Base-by-base conservation (phyloP, 169 alveolate species). In the Besnoitia besnoiti region DNA sequence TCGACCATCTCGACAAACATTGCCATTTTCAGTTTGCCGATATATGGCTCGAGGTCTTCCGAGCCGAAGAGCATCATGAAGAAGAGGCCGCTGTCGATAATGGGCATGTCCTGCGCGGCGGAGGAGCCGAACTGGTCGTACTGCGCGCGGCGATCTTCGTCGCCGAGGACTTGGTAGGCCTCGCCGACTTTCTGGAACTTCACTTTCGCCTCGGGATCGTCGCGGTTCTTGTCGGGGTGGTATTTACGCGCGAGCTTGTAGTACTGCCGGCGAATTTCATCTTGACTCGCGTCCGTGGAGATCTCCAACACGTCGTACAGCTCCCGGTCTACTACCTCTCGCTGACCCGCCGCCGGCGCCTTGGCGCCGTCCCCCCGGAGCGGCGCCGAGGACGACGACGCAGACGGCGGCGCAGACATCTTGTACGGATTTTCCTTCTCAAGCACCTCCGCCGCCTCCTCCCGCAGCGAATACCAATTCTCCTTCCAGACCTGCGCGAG, bases 131-230 rank as follows among this genome's bases (percentile, higher is more conserved):
- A 96, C 79, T 94, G 85, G 91, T 98, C 99, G 94, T 98, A 98
- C 92, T 97, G 96, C 75, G 95, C 95, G 87, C 99, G 94, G 79
- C 98, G 95, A 85, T 98, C 98, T 62, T 98, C 98, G 90, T 98
- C 99, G 30, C 99, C 98, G 61, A 98, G 96, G 35, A 98, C 98
- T 94, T 98, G 99, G 89, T 98, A 98, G 2, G 99, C 99, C 94
- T 96, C 97, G 21, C 98, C 98, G 51, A 96, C 90, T 82, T 95
- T 95, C 87, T 96, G 97, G 89, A 97, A 98, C 94, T 94, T 94
- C 85, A 96, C 98, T 76, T 97, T 96, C 37, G 99, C 99, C 33
- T 94, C 95, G 59, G 96, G 94, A 93, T 98, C 99, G 19, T 97
- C 98, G 24, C 98, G 98, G 87, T 98, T 97, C 91, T 98, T 98